A percentile compares a stretch with the other conserved stretches of the same genome.
Conservation (phyloP, 2,329 filamentous ascomycete species). For the Penicillium sp. region DNA sequence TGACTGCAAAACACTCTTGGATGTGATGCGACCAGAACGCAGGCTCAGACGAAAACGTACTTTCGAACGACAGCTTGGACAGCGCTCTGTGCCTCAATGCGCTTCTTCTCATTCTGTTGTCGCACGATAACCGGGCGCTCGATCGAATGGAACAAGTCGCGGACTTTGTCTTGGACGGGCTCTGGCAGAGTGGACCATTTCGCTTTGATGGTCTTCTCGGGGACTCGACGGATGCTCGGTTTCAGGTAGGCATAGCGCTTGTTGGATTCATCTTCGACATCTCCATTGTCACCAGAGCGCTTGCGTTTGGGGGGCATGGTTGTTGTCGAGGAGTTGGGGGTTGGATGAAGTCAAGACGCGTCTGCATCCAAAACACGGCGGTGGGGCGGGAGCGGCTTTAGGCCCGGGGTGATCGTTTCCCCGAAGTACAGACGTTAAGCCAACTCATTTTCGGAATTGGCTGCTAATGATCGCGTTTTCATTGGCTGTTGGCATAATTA, state of each 20-base stretch:
- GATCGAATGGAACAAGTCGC: constrained; percentile 41
- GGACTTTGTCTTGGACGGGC: constrained; percentile 43
- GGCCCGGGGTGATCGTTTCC: background rate
- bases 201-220: constrained; percentile 44
- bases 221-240: constrained; percentile 41
- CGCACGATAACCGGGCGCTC: constrained; percentile 45
- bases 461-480: background rate
- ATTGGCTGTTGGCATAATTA: background rate
- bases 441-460: background rate
- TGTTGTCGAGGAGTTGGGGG: constrained; percentile 3
- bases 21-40: background rate
- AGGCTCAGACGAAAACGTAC: constrained; percentile 25
- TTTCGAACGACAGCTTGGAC: constrained; percentile 43
- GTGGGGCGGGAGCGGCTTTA: background rate
- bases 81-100: constrained; percentile 43
- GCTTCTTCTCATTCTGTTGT: constrained; percentile 42
- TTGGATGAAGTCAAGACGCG: constrained; percentile 13
- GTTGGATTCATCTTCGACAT: constrained; percentile 12
- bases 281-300: constrained; percentile 21
- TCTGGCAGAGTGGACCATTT: constrained; percentile 48
- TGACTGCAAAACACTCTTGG: background rate
- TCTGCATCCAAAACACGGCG: constrained; percentile 20
- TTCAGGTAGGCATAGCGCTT: constrained; percentile 42
- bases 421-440: background rate
- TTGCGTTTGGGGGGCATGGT: constrained; percentile 32